Evolutionary conservation across 768 basidiomycete species (phyloP), one percentile per base, ranked within the genome.

Genomic region (Tephrocybe rancida): DNA sequence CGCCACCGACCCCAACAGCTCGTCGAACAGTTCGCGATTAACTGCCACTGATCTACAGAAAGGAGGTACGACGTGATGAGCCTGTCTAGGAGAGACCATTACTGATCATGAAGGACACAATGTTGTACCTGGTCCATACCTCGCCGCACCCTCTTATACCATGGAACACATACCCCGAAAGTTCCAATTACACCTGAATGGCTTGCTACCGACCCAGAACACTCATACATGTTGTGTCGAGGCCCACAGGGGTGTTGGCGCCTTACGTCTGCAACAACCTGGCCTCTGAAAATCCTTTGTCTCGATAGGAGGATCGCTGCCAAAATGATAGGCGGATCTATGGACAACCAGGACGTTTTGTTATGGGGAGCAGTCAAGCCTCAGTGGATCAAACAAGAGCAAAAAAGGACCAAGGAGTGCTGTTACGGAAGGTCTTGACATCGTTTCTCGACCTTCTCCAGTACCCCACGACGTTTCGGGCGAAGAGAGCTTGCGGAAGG

Each of bases 231-330:
- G 4, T 78, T 79, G 57, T 78, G 78, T 52, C 29, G 56, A 8
- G 47, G 51, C 19, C 32, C 32, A 21, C 32, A 38, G n/a, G 37
- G 69, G 4, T 74, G 74, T 51, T 76, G 74, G 73, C 74, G 73
- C 18, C 62, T 76, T 11, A 78, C 76, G 4, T 52, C 75, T 6
- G 68, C 70, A 11, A 54, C 70, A 5, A 66, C 67, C 3, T 68
- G 77, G 2, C 62, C 77, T 1, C 61, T 83, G 26, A 77, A 74
- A 32, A 61, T 82, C 3, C 50, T 82, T 6, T 81, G 82, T 55
- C 82, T 83, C 41, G 82, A 84, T 45, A 80, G 82, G 0, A 76
- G 65, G 39, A 80, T 80, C 46, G 80, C 75, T 0, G 73, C 70
- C 0, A 81, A 79, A 48, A 64, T 78, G 64, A n/a, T 42, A 16